Base-by-base conservation (phyloP, 805 yeast species). In the Cyberlindnera maritima region DNA sequence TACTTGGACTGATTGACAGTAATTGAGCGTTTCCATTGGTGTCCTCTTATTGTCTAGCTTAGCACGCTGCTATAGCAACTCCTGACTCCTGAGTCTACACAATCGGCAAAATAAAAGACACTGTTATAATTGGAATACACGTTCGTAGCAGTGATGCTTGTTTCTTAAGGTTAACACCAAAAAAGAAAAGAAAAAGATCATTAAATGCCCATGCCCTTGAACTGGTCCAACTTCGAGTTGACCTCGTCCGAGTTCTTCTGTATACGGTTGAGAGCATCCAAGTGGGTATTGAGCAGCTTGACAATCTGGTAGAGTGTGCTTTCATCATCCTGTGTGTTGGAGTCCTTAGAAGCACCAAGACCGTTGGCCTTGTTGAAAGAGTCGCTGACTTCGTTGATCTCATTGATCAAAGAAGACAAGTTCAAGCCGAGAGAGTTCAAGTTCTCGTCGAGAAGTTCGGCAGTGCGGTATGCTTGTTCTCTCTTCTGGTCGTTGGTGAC, bases 191-290 rank as follows among this genome's bases (percentile, higher is more conserved):
- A 28, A n/a, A 8, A 25, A 12, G 31, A 28, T 18, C n/a, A 36
- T 51, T 44, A 60, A 14, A 58, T 39, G 6, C 57, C 57, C 10
- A 54, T 31, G 15, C 50, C 46, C 44, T 55, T 57, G 38, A 60
- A 55, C 37, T 54, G 57, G 21, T 75, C 78, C 49, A 94, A 64
- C 64, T 88, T 85, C 32, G 77, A 76, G 62, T 85, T 88, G 57
- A 94, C 72, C 20, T 71, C 70, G 17, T 75, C 75, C 43, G 96
- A 88, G 52, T 83, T 79, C 52, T 75, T 76, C 61, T 94, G 96
- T 47, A 94, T 79, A 75, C 91, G 90, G 62, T 83, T 89, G 67
- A 94, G 75, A 52, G 96, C 88, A 52, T 91, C 94, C 65, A 94
- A 71, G 65, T 94, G 98, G 39, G 88, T 80, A 62, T 92, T 91